These are phyloP conservation scores for Chalara sp. DNA, from an alignment of 2,329 filamentous ascomycete genomes.

Conservation along the genomic window DNA sequence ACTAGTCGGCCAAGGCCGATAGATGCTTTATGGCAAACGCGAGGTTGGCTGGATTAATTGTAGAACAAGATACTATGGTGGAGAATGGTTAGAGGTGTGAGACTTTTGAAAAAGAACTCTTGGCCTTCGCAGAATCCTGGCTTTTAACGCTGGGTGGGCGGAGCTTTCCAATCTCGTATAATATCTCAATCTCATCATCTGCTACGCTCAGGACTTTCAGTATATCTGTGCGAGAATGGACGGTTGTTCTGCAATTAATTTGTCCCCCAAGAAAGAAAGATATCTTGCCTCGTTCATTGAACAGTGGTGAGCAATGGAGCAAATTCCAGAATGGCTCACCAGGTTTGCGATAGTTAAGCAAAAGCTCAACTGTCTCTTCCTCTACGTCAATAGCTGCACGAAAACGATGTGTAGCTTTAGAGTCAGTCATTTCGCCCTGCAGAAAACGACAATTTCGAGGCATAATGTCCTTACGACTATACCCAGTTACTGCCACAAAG, in stretches of 20 bases:
- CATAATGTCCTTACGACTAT: slow-evolving; percentile 39
- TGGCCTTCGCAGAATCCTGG: slow-evolving; percentile 4
- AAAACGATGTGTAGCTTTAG: slow-evolving; percentile 33
- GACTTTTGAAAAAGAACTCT: slow-evolving; percentile 21
- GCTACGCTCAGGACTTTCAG: slow-evolving; percentile 39
- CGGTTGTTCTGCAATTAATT: slow-evolving; percentile 48
- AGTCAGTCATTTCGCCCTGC: slow-evolving; percentile 41
- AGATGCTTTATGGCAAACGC: slow-evolving; percentile 37
- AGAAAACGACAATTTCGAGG: slow-evolving; percentile 43
- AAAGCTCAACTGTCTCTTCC: slow-evolving; percentile 41
- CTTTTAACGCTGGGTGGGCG: slow-evolving; percentile 16
- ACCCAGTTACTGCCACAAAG: slow-evolving; percentile 45
- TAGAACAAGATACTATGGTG: slow-evolving; percentile 32
- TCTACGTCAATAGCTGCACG: slow-evolving; percentile 33
- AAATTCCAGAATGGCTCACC: slow-evolving; percentile 51
- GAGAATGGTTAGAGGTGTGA: neutral
- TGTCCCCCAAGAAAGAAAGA: slow-evolving; percentile 50
- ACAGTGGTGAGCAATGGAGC: slow-evolving; percentile 45
- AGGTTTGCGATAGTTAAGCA: slow-evolving; percentile 44
- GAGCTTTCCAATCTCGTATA: slow-evolving; percentile 11
- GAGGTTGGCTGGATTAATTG: slow-evolving; percentile 22
- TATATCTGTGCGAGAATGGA: slow-evolving; percentile 44
- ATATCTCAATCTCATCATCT: slow-evolving; percentile 26
- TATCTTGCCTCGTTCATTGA: slow-evolving; percentile 39
- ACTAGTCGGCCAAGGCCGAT: slow-evolving; percentile 11